Evolutionary conservation across 768 basidiomycete genomes (phyloP).

Genomic region (Infundibulicybe gibba): DNA sequence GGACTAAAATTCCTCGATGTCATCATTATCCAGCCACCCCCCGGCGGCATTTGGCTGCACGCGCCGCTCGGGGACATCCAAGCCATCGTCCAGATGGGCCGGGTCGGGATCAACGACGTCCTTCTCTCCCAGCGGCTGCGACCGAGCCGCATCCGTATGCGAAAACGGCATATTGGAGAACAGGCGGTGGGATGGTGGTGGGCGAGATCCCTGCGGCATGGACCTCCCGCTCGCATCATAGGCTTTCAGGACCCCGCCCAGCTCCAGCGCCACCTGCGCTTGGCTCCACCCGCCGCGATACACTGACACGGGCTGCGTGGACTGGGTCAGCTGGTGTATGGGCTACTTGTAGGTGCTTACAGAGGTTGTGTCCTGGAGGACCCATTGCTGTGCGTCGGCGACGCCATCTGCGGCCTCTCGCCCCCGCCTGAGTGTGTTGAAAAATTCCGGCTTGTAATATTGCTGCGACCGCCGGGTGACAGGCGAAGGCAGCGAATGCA

Average conservation of each 20-base stretch:
- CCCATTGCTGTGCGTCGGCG: conserved; percentile 55
- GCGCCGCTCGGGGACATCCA: conserved; percentile 23
- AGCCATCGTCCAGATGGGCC: conserved; percentile 15
- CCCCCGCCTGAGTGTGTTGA: conserved; percentile 55
- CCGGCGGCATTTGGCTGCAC: conserved; percentile 27
- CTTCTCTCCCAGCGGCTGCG: conserved; percentile 28
- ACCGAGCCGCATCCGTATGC: conserved; percentile 26
- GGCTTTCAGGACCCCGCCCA: conserved; percentile 58
- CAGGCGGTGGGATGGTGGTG: conserved; percentile 33
- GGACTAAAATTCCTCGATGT: conserved; percentile 50
- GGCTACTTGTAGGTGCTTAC: conserved; percentile 9
- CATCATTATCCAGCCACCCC: conserved; percentile 57
- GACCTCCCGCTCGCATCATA: conserved; percentile 22
- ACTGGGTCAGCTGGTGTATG: neutral
- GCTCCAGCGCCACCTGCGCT: conserved; percentile 47
- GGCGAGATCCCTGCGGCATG: conserved; percentile 5
- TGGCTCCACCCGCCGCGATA: conserved; percentile 46
- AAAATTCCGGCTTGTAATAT: conserved; percentile 84
- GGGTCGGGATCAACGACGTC: conserved; percentile 21
- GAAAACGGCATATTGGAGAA: conserved; percentile 55
- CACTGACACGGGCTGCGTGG: conserved; percentile 6
- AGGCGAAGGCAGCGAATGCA: conserved; percentile 87
- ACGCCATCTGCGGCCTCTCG: conserved; percentile 61
- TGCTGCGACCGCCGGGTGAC: conserved; percentile 79
- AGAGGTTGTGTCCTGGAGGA: conserved; percentile 25